These are phyloP conservation scores for Rhizopogon sp. DNA, from an alignment of 768 basidiomycete genomes.

Conservation along the genomic window DNA sequence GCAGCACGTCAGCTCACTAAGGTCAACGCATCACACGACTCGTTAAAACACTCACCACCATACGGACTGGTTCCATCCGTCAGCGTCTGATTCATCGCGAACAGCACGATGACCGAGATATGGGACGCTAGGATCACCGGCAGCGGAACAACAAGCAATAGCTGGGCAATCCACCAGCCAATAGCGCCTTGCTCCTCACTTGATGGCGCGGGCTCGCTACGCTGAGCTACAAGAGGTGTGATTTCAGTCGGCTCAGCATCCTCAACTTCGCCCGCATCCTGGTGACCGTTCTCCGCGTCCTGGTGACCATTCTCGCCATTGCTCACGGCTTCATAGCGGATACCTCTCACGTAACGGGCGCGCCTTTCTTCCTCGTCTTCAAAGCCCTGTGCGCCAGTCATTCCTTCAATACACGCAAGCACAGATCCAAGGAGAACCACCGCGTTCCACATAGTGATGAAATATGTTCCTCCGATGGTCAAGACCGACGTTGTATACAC, in stretches of 20 bases:
- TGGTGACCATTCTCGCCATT: constrained; percentile 11
- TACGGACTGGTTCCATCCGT: constrained; percentile 53
- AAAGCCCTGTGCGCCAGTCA: constrained; percentile 12
- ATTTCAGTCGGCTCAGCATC: constrained; percentile 47
- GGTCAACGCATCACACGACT: neutral
- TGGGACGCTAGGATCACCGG: constrained; percentile 52
- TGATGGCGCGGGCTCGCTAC: neutral
- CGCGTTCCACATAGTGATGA: constrained; percentile 51
- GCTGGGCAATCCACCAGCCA: constrained; percentile 57
- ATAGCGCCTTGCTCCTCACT: constrained; percentile 16
- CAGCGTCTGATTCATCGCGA: constrained; percentile 50
- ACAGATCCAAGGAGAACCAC: constrained; percentile 38
- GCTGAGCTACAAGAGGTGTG: constrained; percentile 47
- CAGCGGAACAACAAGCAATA: constrained; percentile 48
- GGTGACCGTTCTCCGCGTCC: constrained; percentile 4
- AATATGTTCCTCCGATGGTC: constrained; percentile 50
- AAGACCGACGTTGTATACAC: constrained; percentile 41
- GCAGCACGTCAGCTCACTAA: neutral
- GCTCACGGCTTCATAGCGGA: constrained; percentile 22
- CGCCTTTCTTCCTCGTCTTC: constrained; percentile 7
- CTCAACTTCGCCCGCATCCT: constrained; percentile 20
- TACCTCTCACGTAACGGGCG: constrained; percentile 9
- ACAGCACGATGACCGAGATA: constrained; percentile 41
- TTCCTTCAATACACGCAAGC: constrained; percentile 33
- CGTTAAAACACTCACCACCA: constrained; percentile 34